Percentiles rank a stretch among this genome's conserved stretches.
Conservation (phyloP, 257 asterid species). For the Forsythia viridissima region DNA sequence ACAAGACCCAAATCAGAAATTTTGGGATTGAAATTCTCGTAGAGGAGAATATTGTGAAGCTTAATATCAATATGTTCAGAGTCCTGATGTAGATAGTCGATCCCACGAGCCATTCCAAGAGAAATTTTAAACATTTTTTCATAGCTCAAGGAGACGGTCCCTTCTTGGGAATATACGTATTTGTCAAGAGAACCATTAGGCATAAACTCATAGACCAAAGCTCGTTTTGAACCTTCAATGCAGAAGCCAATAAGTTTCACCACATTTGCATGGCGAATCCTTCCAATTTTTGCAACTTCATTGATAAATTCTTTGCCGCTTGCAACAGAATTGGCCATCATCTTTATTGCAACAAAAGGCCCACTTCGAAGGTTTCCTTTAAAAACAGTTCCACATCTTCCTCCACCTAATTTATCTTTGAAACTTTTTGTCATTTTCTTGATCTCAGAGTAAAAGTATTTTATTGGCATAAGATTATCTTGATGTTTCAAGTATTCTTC, state of each 20-base stretch:
- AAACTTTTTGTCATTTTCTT: constrained; percentile 49
- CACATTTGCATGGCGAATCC: constrained; percentile 42
- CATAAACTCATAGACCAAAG: constrained; percentile 45
- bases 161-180: constrained; percentile 22
- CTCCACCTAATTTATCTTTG: constrained; percentile 48
- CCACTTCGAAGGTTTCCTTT: constrained; percentile 59
- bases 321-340: constrained; percentile 31
- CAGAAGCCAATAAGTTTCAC: constrained; percentile 53
- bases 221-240: constrained; percentile 41
- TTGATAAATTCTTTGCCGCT: constrained; percentile 45
- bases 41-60: constrained; percentile 50
- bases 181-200: constrained; percentile 47
- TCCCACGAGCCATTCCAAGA: constrained; percentile 49
- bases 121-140: constrained; percentile 41
- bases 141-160: constrained; percentile 25
- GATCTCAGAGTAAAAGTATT: constrained; percentile 41
- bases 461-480: constrained; percentile 42
- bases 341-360: constrained; percentile 45
- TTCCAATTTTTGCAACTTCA: constrained; percentile 43
- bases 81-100: constrained; percentile 42
- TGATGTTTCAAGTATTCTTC: constrained; percentile 43
- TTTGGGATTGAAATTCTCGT: constrained; percentile 42
- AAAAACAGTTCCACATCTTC: constrained; percentile 48
- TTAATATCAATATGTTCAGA: constrained; percentile 44
- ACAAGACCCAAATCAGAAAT: constrained; percentile 40